Conservation (phyloP, 2,329 filamentous ascomycete species). For the Fusarium austroafricanum region DNA sequence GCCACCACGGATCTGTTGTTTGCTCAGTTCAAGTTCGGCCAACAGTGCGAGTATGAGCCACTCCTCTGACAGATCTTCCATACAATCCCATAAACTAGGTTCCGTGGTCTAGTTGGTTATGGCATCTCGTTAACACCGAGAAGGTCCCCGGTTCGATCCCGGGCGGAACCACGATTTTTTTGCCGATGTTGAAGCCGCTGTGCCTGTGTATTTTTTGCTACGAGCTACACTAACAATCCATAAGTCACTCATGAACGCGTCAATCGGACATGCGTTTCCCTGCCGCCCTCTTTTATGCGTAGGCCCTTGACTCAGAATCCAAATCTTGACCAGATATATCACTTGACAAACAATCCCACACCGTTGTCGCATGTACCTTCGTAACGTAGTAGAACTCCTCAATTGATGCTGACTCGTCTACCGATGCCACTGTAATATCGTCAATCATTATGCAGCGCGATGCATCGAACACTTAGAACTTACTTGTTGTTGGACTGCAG, state of each 20-base stretch:
- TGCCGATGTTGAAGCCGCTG: no score
- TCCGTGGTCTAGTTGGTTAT: slow-evolving; percentile 50
- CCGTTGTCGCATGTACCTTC: slow-evolving; percentile 4
- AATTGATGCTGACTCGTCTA: slow-evolving; percentile 1
- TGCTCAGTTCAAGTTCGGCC: not conserved
- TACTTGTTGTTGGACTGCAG: slow-evolving; percentile 8
- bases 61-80: fast-evolving
- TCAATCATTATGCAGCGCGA: not conserved
- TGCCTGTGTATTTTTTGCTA: no score
- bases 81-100: slow-evolving; percentile 18
- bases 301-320: no score
- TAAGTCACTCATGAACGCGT: no score
- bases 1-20: not conserved
- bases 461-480: not conserved
- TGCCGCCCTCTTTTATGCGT: no score
- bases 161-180: slow-evolving; percentile 46
- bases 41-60: fast-evolving
- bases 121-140: slow-evolving; percentile 50
- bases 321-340: no score
- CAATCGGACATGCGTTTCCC: no score
- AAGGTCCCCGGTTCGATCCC: slow-evolving; percentile 50
- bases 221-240: no score
- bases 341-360: slow-evolving; percentile 4
- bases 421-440: not conserved
- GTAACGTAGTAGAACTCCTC: slow-evolving; percentile 1